phyloP scores from a whole-genome alignment of 805 yeast species.

The Barnettozyma sucrosica region DNA sequence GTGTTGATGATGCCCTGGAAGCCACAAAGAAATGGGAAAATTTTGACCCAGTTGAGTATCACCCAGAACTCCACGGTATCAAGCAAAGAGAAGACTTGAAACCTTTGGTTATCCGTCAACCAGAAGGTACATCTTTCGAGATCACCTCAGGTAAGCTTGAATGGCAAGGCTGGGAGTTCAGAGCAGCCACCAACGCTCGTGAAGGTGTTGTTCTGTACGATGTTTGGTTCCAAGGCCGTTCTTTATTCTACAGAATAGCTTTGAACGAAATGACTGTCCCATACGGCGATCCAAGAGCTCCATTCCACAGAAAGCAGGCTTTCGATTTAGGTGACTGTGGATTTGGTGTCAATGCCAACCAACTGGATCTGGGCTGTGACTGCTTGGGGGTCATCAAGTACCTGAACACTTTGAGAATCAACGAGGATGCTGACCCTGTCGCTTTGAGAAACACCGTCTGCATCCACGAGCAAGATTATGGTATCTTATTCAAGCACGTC shows the following conservation, averaged over 20 bases:
- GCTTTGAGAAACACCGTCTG: slow-evolving; percentile 67
- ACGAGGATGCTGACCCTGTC: slow-evolving; percentile 55
- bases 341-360: slow-evolving; percentile 68
- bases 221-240: slow-evolving; percentile 69
- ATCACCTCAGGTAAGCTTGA: slow-evolving; percentile 50
- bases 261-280: slow-evolving; percentile 86
- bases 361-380: slow-evolving; percentile 69
- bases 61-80: slow-evolving; percentile 62
- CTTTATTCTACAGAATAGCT: slow-evolving; percentile 64
- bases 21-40: slow-evolving; percentile 55
- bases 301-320: slow-evolving; percentile 82
- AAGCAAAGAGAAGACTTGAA: slow-evolving; percentile 47
- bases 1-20: slow-evolving; percentile 52
- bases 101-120: slow-evolving; percentile 66
- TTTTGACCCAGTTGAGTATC: slow-evolving; percentile 62
- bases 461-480: slow-evolving; percentile 76
- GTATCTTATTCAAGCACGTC: slow-evolving; percentile 71
- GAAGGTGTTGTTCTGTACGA: slow-evolving; percentile 78
- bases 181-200: slow-evolving; percentile 63
- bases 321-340: slow-evolving; percentile 85
- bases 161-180: slow-evolving; percentile 85
- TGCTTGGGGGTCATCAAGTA: slow-evolving; percentile 77
- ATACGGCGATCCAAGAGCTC: slow-evolving; percentile 79
- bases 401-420: slow-evolving; percentile 54
- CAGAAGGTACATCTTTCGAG: slow-evolving; percentile 73